Evolutionary conservation across 2,329 filamentous ascomycete species (phyloP), one percentile per base, ranked within the genome.

Genomic region (Botrytis sinoallii): DNA sequence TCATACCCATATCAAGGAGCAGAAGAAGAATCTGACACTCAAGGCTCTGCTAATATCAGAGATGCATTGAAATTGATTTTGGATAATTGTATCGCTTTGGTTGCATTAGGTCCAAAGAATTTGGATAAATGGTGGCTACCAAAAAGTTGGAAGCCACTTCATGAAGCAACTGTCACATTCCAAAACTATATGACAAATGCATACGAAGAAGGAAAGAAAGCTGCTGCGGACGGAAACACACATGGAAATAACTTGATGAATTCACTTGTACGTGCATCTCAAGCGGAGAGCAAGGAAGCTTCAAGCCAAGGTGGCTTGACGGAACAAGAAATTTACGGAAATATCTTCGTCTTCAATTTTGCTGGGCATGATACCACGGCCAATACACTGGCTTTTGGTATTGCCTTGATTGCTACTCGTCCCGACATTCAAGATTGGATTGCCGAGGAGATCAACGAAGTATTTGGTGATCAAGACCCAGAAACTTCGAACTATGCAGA

Each of bases 91-190:
- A 59, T 72, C 29, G 40, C 70, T 25, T 25, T 72, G n/a, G 70
- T 72, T 44, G 61, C 38, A 22, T 25, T 72, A 1, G 70, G 61
- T 35, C 70, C 70, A 25, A 66, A 66, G 16, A 66, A 67, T 29
- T 20, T 72, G 38, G 61, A 72, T 32, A 72, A 72, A 46, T 72
- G 48, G 61, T 72, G 70, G 70, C n/a, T 72, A 16, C 70, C 70
- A 18, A 72, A 67, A 55, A 72, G 70, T 29, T 72, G 70, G 61
- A 72, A 46, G 29, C 35, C 40, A 20, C 70, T 72, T 46, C 61
- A 72, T 25, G 40, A 72, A 8, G 70, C 70, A 5, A 72, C 61
- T 4, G 40, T 67, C 12, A 72, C 70, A 20, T 72, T 72, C 29
- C 42, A 66, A n/a, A 72, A 66, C 20, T 72, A 66, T 12, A 72